Evolutionary conservation across 768 basidiomycete genomes (phyloP).

Genomic region (Kwoniella europaea): DNA sequence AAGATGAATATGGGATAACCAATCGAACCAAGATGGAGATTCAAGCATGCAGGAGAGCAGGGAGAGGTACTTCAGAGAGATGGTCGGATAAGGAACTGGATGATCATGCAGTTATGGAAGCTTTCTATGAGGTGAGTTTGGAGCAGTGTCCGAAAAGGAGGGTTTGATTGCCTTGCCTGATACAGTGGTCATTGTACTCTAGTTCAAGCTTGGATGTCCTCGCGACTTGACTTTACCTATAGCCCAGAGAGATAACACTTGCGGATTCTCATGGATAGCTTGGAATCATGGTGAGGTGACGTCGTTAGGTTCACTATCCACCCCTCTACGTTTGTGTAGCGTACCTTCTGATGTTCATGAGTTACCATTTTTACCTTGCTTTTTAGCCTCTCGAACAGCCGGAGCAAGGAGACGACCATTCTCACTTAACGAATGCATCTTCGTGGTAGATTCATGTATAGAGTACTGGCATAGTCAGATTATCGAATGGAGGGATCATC

Average conservation of each 20-base stretch:
- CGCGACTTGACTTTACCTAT: background rate
- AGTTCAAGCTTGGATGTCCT: background rate
- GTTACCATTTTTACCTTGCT: background rate
- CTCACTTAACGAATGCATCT: background rate
- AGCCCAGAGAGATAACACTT: background rate
- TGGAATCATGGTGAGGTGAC: background rate
- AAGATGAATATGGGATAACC: constrained; percentile 1
- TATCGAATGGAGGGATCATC: constrained; percentile 1
- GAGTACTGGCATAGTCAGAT: constrained; percentile 1
- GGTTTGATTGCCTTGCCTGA: background rate
- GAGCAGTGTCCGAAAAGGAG: no score
- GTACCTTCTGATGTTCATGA: background rate
- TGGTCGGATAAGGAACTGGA: background rate
- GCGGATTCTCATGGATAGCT: background rate
- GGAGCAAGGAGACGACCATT: background rate
- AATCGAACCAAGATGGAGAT: background rate
- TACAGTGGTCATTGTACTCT: background rate
- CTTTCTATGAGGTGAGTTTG: background rate
- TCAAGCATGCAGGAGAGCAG: background rate
- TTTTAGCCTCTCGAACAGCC: background rate
- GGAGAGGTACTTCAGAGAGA: background rate
- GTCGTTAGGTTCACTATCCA: background rate
- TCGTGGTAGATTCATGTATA: background rate
- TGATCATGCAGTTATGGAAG: background rate
- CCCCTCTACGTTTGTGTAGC: background rate